Base-by-base conservation (phyloP, 768 basidiomycete species). In the Lentinus brumalis region DNA sequence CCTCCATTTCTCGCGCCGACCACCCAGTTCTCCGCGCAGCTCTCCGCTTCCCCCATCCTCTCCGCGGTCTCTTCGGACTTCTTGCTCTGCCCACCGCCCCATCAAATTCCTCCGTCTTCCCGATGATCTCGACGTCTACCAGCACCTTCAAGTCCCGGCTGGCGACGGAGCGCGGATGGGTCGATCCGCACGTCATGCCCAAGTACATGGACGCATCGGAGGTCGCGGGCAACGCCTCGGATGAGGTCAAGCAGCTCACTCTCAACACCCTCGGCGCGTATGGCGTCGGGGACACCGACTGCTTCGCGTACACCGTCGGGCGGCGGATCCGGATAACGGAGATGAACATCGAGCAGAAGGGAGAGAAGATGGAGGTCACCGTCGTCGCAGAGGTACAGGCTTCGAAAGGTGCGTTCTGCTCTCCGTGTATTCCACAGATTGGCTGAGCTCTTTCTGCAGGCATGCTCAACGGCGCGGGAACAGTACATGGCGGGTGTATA, bases 381-480 rank as follows among this genome's bases (percentile, higher is more conserved):
- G 85, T 86, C 21, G 74, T 83, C 8, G 84, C 86, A 4, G 89
- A 90, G 69, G 75, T 89, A 10, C 73, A 79, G 50, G 85, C 89
- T 49, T 79, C 80, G 53, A 86, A 86, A 76, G 79, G 88, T 86
- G 69, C 32, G 85, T 3, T 35, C 35, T 35, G 35, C 50, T 56
- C 8, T 31, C 32, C 35, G 18, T n/a, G 15, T 29, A 30, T 39
- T 8, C 29, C 15, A 26, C 21, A 26, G 2, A 26, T 26, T 32
- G 38, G 44, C 12, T 26, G 1, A 31, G 44, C 54, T 26, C 59
- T 35, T 32, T 18, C 40, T 49, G 40, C 62, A 88, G 88, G 81
- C 58, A 89, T 89, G 87, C 76, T 90, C 35, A 91, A 91, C 65
- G 88, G 88, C 12, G 86, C 87, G 29, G 86, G 86, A 2, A 87